phyloP scores from a whole-genome alignment of 176 grass and related monocot genomes.

The Zea luxurians region DNA sequence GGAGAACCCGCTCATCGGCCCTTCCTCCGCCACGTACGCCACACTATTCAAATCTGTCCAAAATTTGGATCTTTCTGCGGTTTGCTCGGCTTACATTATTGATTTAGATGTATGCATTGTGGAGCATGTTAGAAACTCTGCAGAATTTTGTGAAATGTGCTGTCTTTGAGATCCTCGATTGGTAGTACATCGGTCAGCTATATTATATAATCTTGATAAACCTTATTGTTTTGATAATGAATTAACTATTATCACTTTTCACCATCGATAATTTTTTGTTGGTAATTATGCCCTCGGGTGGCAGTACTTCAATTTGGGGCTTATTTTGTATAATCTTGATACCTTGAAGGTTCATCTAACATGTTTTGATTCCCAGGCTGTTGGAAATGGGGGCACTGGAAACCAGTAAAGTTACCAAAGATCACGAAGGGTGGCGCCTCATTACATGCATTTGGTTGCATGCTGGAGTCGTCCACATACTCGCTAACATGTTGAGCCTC shows the following conservation, averaged over 20 bases:
- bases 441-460: slow-evolving; percentile 97
- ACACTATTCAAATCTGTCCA: background rate
- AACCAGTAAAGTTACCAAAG: slow-evolving; percentile 60
- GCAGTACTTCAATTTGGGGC: background rate
- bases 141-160: slow-evolving; percentile 27
- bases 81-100: background rate
- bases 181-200: background rate
- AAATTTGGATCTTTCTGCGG: slow-evolving; percentile 19
- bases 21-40: slow-evolving; percentile 71
- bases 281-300: background rate
- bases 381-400: slow-evolving; percentile 83
- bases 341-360: slow-evolving; percentile 19
- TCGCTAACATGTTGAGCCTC: slow-evolving; percentile 89
- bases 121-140: background rate
- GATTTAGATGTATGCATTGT: slow-evolving; percentile 8
- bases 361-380: slow-evolving; percentile 54
- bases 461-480: slow-evolving; percentile 83
- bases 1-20: slow-evolving; percentile 89
- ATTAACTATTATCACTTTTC: background rate
- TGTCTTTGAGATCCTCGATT: background rate
- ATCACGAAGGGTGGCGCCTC: slow-evolving; percentile 79
- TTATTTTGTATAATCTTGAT: background rate
- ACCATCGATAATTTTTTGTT: slow-evolving; percentile 6
- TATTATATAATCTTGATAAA: background rate
- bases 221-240: slow-evolving; percentile 10